Base-by-base conservation (phyloP, 2,329 filamentous ascomycete species). In the Ceratocystis albifundus region DNA sequence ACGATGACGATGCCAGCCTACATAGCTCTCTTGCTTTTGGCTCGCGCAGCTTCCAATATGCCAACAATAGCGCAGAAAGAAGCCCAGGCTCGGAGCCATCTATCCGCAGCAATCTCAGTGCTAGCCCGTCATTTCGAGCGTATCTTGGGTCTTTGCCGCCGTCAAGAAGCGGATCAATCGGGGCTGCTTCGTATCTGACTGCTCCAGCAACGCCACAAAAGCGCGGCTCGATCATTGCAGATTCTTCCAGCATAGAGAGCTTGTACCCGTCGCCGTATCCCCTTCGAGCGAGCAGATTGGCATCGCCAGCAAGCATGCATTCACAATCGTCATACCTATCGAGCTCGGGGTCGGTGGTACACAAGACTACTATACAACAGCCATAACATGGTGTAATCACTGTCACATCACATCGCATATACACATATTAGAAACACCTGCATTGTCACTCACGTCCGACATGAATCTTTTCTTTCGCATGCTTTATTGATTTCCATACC, bases 11-110 rank as follows among this genome's bases (percentile, higher is more conserved):
- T 36, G 41, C 65, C 4, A 66, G 65, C 20, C 50, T 66, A 22
- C 25, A 66, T 28, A 63, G 48, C 50, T 66, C 62, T 22, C 22
- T 61, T 28, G 48, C 28, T 30, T 20, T 48, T 3, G 45, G 48
- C 22, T 61, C 66, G 10, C 66, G n/a, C 25, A 61, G 62, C 20
- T 61, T 67, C 50, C 65, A 50, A 32, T 67, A 67, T 44, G 44
- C 48, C 6, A 57, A 62, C 36, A 48, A 48, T 28, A 61, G 63
- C n/a, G 64, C 62, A 4, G 15, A 36, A 36, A 5, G 55, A 10
- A 59, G 17, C 55, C 4, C n/a, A 28, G 64, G 65, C 44, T 48
- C 41, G 4, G 44, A 59, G 17, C 62, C 65, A n/a, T 64, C 65
- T 8, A 64, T 53, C 1, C 65, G 44, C 20, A 67, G 65, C 30